A percentile compares a stretch with the other conserved stretches of the same genome.
phyloP scores from a whole-genome alignment of 1,284 basidiomycete species.

The Ceratobasidium sp. region DNA sequence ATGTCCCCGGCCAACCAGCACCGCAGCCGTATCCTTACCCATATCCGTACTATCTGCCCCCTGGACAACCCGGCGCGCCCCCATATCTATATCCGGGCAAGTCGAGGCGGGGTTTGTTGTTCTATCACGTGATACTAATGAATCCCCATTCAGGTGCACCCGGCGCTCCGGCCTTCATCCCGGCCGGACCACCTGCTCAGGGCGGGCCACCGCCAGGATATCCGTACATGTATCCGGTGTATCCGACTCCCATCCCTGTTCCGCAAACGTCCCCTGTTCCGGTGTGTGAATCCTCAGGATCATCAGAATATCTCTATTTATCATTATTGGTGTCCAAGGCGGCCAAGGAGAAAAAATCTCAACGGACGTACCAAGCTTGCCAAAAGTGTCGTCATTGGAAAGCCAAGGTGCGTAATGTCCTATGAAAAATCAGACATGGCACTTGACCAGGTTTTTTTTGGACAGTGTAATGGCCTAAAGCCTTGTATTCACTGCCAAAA shows the following conservation, averaged over 20 bases:
- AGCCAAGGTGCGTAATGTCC: slow-evolving; percentile 23
- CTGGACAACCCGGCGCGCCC: slow-evolving; percentile 39
- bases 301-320: not conserved
- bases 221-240: slow-evolving; percentile 44
- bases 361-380: slow-evolving; percentile 39
- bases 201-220: slow-evolving; percentile 44
- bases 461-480: slow-evolving; percentile 37
- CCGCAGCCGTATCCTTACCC: slow-evolving; percentile 38
- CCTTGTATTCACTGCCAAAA: slow-evolving; percentile 43
- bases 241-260: slow-evolving; percentile 42
- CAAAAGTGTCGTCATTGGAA: slow-evolving; percentile 46
- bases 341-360: slow-evolving; percentile 40
- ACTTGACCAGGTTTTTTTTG: not conserved
- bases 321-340: not conserved
- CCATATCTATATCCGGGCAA: slow-evolving; percentile 39
- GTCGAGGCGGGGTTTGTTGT: slow-evolving; percentile 41
- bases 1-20: slow-evolving; percentile 1
- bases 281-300: slow-evolving; percentile 12
- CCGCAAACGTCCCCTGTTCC: slow-evolving; percentile 32
- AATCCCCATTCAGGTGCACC: slow-evolving; percentile 27
- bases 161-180: slow-evolving; percentile 40
- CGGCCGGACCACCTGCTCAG: slow-evolving; percentile 41
- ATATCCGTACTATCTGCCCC: slow-evolving; percentile 39
- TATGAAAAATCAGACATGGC: not conserved
- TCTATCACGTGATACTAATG: slow-evolving; percentile 34